Base-by-base conservation (phyloP, 805 yeast genomes). In the Candida glaebosa region DNA sequence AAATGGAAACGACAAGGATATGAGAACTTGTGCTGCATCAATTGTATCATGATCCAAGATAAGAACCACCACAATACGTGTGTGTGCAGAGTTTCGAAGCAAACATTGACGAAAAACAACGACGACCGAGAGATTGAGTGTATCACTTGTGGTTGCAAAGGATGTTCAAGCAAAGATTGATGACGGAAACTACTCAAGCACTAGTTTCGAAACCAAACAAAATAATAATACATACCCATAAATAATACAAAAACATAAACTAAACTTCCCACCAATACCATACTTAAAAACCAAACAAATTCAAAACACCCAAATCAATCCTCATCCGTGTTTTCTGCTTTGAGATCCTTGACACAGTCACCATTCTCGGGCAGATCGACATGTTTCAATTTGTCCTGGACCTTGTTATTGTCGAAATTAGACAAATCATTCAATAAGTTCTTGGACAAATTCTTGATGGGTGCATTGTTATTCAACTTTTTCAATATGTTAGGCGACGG, bases 1-100 rank as follows among this genome's bases (percentile, higher is more conserved):
- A 89, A 68, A 47, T 84, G 90, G 90, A 80, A 78, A 60, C 82
- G 82, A 54, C 81, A 78, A 54, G 96, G 96, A 7, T 89, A 89
- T 58, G 96, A 89, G 56, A 76, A 82, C 42, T 64, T 89, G 36
- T 89, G 97, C 56, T 89, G 97, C 57, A 60, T 89, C 44, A 73
- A 76, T 47, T 89, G 97, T 57, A 87, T 89, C 25, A 78, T 78
- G 52, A 71, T 71, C 19, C 60, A 60, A 30, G 88, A 84, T 46
- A 80, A 73, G 34, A 77, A 77, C 50, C 84, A 82, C 51, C 53
- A 51, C 32, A 74, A 79, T 4, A 77, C 88, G 0, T 89, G 97
- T 61, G 78, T 89, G 16, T 89, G 97, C 56, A 65, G 97, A 41
- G 96, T 89, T 2, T 96, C 96, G 1, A 72, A 79, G 49, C 74